Percentiles rank a stretch among this genome's conserved stretches.
phyloP scores from a whole-genome alignment of 78 protist species.

The Dictyostelium discoideum region dicty_2.7 NC_007089.4:2820001-2820500 shows the following conservation, averaged over 20 bases:
- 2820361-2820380: not conserved
- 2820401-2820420: not conserved
- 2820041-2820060: not conserved
- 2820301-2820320: not conserved
- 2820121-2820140: not conserved
- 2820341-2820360: not conserved
- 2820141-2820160: not conserved
- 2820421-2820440: not conserved
- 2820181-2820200: not conserved
- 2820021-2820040: not conserved
- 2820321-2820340: not conserved
- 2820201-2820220: not conserved
- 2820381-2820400: not conserved
- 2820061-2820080: not conserved
- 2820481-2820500: not conserved
- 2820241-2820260: not conserved
- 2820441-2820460: not conserved
- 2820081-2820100: not conserved
- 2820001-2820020: not conserved
- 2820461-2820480: not conserved
- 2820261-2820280: not conserved
- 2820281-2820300: not conserved
- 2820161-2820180: not conserved
- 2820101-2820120: not conserved
- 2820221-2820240: not conserved